phyloP scores from a whole-genome alignment of 1,284 basidiomycete genomes.

The Ustilago tritici region DNA sequence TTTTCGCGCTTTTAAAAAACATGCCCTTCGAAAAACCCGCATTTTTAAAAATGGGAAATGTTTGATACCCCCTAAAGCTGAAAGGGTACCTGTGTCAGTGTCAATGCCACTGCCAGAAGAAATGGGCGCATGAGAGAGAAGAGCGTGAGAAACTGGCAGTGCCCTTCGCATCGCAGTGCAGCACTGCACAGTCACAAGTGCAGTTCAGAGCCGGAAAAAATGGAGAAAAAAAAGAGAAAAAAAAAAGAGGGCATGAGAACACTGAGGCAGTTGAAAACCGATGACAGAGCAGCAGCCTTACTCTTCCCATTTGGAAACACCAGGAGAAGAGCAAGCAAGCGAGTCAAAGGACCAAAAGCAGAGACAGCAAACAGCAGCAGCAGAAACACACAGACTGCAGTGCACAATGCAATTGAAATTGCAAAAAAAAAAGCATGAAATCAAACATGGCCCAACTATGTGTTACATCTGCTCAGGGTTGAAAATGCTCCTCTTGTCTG shows the following conservation, averaged over 20 bases:
- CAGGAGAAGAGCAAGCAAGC: not conserved
- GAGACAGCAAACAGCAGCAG: not conserved
- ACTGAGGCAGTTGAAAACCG: conserved; percentile 7
- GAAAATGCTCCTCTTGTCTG: not conserved
- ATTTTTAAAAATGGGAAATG: too few relatives aligned
- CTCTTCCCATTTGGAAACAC: not conserved
- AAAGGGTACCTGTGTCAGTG: not conserved
- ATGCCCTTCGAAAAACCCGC: too few relatives aligned
- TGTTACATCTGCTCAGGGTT: not conserved
- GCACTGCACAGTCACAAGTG: not conserved
- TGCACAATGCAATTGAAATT: not conserved
- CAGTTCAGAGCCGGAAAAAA: not conserved
- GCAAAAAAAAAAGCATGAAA: not conserved
- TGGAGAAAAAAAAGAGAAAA: not conserved
- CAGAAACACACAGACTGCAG: not conserved
- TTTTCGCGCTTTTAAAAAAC: too few relatives aligned
- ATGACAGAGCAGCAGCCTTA: not conserved
- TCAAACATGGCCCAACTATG: not conserved
- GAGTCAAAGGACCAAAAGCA: not conserved
- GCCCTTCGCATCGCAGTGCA: not conserved
- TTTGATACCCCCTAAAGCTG: too few relatives aligned
- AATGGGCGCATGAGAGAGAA: conserved; percentile 7
- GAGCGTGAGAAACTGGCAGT: not conserved
- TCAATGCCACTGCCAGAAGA: not conserved
- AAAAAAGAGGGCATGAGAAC: not conserved